phyloP scores from a whole-genome alignment of 495 filamentous ascomycete species.

The Aspergillus baeticus region DNA sequence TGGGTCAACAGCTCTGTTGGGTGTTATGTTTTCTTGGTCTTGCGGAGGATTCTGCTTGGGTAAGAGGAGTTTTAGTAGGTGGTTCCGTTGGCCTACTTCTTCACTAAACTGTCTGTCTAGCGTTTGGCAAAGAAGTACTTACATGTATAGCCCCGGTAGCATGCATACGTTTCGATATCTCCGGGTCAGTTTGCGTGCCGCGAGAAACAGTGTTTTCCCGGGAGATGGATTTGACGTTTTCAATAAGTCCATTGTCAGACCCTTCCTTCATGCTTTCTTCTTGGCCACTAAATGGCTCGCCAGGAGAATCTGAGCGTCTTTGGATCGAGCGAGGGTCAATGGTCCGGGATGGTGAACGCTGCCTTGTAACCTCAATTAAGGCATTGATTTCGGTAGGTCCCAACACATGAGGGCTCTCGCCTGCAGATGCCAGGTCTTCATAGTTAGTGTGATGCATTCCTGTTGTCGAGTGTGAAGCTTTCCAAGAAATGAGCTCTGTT shows the following conservation, averaged over 20 bases:
- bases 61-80: not conserved
- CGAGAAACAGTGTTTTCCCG: not conserved
- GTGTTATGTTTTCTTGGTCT: constrained; percentile 1
- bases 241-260: not conserved
- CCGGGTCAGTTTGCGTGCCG: constrained; percentile 1
- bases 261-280: too few species aligned
- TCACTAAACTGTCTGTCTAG: not conserved
- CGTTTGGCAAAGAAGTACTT: not conserved
- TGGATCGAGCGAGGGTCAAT: not conserved
- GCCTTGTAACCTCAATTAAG: not conserved
- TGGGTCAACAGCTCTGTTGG: not conserved
- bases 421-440: not conserved
- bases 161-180: not conserved
- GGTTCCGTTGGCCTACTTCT: not conserved
- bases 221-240: not conserved
- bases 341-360: not conserved
- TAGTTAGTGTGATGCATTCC: not conserved
- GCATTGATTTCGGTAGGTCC: not conserved
- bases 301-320: not conserved
- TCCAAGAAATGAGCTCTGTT: not conserved
- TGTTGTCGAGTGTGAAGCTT: not conserved
- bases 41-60: not conserved
- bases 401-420: too few species aligned
- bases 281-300: too few species aligned
- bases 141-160: not conserved